A percentile compares a stretch with the other conserved stretches of the same genome.
Evolutionary conservation across 306 rosid species (phyloP).

Genomic region (Dryas drummondii): DNA sequence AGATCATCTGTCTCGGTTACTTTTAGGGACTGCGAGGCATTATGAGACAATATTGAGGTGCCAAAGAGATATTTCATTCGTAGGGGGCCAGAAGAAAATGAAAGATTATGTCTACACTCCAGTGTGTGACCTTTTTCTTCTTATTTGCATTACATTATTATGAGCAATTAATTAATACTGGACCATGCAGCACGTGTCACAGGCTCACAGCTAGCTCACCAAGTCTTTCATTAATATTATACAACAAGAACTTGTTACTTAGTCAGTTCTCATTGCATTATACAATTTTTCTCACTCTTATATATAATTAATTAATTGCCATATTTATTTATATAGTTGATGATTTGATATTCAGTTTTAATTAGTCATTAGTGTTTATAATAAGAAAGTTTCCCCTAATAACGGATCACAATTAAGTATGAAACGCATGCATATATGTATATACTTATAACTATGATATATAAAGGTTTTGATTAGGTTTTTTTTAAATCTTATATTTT

Average conservation of each 20-base stretch:
- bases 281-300: background rate
- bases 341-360: background rate
- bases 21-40: conserved; percentile 13
- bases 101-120: background rate
- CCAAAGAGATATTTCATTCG: background rate
- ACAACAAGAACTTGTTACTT: background rate
- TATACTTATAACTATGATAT: no score
- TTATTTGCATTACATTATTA: background rate
- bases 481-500: background rate
- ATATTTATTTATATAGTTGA: background rate
- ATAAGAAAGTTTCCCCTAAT: background rate
- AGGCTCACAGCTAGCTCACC: background rate
- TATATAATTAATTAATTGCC: background rate
- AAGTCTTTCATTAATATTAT: background rate
- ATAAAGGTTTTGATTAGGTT: no score
- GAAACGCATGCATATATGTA: background rate
- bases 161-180: background rate
- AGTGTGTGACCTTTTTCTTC: background rate
- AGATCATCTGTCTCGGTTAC: conserved; percentile 19
- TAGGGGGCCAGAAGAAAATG: background rate
- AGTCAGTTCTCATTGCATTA: background rate
- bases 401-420: background rate
- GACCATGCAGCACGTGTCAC: background rate
- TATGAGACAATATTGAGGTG: background rate
- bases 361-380: background rate